Conservation (phyloP, 164 flowering plant species). For the Santalum album region DNA sequence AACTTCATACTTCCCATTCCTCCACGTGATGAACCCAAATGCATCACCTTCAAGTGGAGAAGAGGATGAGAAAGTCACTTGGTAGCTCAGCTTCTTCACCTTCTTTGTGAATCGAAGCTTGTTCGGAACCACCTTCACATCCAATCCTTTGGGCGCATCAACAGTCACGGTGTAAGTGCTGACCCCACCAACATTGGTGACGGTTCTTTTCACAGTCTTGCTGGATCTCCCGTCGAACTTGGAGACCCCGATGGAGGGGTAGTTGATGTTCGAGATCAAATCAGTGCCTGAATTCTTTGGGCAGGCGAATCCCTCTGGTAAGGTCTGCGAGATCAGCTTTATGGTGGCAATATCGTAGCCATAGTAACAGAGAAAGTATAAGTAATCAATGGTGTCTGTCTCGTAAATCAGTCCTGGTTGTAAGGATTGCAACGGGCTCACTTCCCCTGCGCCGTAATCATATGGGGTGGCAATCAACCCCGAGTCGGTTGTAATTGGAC, state of each 20-base stretch:
- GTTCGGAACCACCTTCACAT: constrained; percentile 45
- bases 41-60: constrained; percentile 10
- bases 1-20: constrained; percentile 31
- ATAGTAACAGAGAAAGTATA: constrained; percentile 50
- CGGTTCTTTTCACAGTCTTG: constrained; percentile 47
- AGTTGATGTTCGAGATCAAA: constrained; percentile 57
- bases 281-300: constrained; percentile 34
- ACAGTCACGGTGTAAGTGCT: constrained; percentile 34
- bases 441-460: constrained; percentile 67
- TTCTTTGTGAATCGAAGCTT: constrained; percentile 36
- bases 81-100: constrained; percentile 36
- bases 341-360: constrained; percentile 35
- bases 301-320: constrained; percentile 41
- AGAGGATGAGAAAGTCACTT: constrained; percentile 36
- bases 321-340: constrained; percentile 22
- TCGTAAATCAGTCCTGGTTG: constrained; percentile 79
- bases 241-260: constrained; percentile 67
- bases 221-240: constrained; percentile 21
- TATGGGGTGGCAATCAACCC: constrained; percentile 53
- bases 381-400: constrained; percentile 38
- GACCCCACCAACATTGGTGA: constrained; percentile 48
- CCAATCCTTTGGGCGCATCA: constrained; percentile 31
- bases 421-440: constrained; percentile 36
- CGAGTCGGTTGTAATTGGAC: constrained; percentile 35
- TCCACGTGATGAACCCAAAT: constrained; percentile 46